phyloP scores from a whole-genome alignment of 2,329 filamentous ascomycete species.

The Trichoderma sp. region DNA sequence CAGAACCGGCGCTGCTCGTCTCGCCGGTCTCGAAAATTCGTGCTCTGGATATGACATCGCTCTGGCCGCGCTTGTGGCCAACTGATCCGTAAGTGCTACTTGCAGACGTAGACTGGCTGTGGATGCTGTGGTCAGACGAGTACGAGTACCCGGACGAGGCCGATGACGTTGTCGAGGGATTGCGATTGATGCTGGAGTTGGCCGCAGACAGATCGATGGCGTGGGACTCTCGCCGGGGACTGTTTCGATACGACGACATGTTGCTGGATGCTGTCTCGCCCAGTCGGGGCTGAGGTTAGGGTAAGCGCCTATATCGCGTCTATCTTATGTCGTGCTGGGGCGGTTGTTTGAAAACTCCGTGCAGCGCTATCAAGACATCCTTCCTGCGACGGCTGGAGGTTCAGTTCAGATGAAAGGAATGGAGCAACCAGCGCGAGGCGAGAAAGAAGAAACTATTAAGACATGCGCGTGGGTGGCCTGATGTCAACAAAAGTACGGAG shows the following conservation, averaged over 20 bases:
- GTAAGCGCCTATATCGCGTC: slow-evolving; percentile 3
- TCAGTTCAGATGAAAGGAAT: slow-evolving; percentile 15
- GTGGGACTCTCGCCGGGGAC: slow-evolving; percentile 56
- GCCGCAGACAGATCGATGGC: slow-evolving; percentile 44
- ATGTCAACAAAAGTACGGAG: slow-evolving; percentile 11
- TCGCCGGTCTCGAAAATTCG: slow-evolving; percentile 45
- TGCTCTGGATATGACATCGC: slow-evolving; percentile 61
- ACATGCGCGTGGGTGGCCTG: slow-evolving; percentile 22
- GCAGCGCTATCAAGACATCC: slow-evolving; percentile 32
- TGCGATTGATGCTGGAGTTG: slow-evolving; percentile 50
- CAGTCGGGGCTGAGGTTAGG: slow-evolving; percentile 21
- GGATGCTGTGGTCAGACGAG: slow-evolving; percentile 55
- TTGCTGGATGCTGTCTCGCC: slow-evolving; percentile 25
- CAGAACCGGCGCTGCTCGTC: slow-evolving; percentile 37
- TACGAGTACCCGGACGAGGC: slow-evolving; percentile 66
- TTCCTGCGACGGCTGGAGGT: slow-evolving; percentile 26
- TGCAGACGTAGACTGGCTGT: slow-evolving; percentile 64
- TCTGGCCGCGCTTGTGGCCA: slow-evolving; percentile 71
- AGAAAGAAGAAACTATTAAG: slow-evolving; percentile 24
- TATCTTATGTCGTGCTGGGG: slow-evolving; percentile 15
- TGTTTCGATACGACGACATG: slow-evolving; percentile 55
- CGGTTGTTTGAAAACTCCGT: slow-evolving; percentile 22
- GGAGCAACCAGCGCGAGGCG: slow-evolving; percentile 22
- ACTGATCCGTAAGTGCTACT: slow-evolving; percentile 55
- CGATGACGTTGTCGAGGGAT: slow-evolving; percentile 67